These are phyloP conservation scores for Westerdykella aurantiaca DNA, from an alignment of 2,329 filamentous ascomycete species.

Conservation along the genomic window DNA sequence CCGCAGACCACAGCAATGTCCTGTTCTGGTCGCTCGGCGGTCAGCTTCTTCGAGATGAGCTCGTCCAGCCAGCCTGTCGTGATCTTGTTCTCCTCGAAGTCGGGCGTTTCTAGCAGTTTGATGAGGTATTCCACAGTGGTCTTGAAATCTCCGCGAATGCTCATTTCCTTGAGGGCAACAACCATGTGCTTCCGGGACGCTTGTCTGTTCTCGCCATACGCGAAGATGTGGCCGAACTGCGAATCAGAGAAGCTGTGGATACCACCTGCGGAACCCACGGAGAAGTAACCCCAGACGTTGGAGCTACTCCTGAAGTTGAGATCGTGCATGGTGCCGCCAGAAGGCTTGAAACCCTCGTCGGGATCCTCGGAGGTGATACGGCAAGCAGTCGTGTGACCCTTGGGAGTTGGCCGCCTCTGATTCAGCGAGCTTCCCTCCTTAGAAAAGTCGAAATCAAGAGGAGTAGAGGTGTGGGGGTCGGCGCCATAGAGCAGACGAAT, in stretches of 20 bases:
- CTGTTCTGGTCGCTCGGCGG: conserved; percentile 87
- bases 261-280: conserved; percentile 89
- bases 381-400: conserved; percentile 96
- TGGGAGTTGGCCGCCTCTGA: conserved; percentile 85
- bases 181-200: conserved; percentile 99
- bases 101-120: conserved; percentile 95
- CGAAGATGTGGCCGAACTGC: conserved; percentile 98
- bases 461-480: conserved; percentile 76
- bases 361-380: conserved; percentile 99
- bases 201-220: conserved; percentile 94
- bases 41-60: conserved; percentile 95
- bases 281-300: conserved; percentile 99
- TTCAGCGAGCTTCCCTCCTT: conserved; percentile 74
- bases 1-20: conserved; percentile 93
- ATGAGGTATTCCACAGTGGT: conserved; percentile 99
- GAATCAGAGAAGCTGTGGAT: conserved; percentile 99
- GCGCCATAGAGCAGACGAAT: conserved; percentile 95
- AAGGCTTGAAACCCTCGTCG: conserved; percentile 98
- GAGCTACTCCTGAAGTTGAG: conserved; percentile 98
- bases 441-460: conserved; percentile 96
- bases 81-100: conserved; percentile 98
- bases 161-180: conserved; percentile 94
- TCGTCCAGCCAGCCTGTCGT: conserved; percentile 98
- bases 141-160: conserved; percentile 98
- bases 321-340: conserved; percentile 97